Base-by-base conservation (phyloP, 768 basidiomycete species). In the Lactarius hatsudake region DNA sequence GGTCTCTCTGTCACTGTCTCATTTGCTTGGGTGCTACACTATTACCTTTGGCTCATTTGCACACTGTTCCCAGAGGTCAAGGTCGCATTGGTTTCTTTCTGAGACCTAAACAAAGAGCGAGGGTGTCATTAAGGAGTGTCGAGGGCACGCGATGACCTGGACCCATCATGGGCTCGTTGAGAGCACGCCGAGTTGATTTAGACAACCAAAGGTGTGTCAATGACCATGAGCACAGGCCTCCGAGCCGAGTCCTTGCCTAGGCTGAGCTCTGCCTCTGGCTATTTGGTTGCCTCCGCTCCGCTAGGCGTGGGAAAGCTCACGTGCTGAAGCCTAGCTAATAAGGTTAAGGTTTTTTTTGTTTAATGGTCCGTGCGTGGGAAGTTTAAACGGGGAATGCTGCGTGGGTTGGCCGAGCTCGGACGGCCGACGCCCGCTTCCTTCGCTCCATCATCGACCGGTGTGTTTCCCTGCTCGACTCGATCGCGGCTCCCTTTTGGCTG, bases 401-500 rank as follows among this genome's bases (percentile, higher is more conserved):
- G 64, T 70, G 63, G 61, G 67, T 66, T 64, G 68, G 70, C 69
- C 69, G 69, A 71, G 68, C 67, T 70, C 70, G 70, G 68, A 65
- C 70, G 68, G 70, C 68, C 68, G 68, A 68, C 70, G 70, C 67
- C 70, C 70, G 70, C 70, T 71, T 71, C 70, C 70, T 71, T 71
- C 69, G 68, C 70, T 71, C 70, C 70, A 71, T 71, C 70, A 71
- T 69, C 70, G 67, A 68, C 67, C 67, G 62, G 67, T 64, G 62
- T 57, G 67, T 68, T 68, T 64, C 62, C 67, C 59, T 67, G 34
- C 66, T 68, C 68, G 68, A 71, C 70, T 69, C 68, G 70, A 71
- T 71, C 70, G 70, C 65, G 57, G 40, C 64, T 63, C 68, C 69
- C 76, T 81, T 75, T 78, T 81, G 79, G 70, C 75, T 73, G 69